Evolutionary conservation across 805 yeast genomes (phyloP).

Genomic region (Schizosaccharomyces octosporus): DNA sequence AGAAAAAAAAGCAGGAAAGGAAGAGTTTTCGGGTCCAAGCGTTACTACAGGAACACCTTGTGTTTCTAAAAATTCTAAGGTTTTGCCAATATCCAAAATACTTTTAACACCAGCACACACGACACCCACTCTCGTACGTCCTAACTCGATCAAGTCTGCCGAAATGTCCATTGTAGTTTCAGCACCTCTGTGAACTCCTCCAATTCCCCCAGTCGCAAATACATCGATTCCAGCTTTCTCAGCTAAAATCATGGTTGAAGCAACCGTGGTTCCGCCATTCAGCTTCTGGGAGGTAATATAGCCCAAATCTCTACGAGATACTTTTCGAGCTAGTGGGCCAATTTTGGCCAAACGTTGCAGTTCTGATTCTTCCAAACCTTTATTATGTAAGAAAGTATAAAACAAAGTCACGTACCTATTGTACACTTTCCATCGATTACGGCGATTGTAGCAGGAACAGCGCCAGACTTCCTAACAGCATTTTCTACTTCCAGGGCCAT

Average conservation of each 20-base stretch:
- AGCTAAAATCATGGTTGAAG: conserved; percentile 68
- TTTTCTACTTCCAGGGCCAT: conserved; percentile 52
- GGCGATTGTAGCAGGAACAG: conserved; percentile 66
- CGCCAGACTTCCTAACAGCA: conserved; percentile 35
- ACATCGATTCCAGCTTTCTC: conserved; percentile 52
- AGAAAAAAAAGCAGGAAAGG: conserved; percentile 63
- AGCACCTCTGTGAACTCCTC: conserved; percentile 72
- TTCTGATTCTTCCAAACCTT: conserved; percentile 16
- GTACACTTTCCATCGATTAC: conserved; percentile 45
- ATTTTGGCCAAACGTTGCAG: conserved; percentile 14
- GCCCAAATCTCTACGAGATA: conserved; percentile 55
- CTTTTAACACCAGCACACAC: conserved; percentile 83
- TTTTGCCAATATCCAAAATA: conserved; percentile 52
- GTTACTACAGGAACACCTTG: conserved; percentile 77
- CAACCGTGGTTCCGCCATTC: conserved; percentile 72
- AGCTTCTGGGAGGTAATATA: background rate
- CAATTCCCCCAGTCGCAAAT: conserved; percentile 82
- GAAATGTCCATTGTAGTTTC: conserved; percentile 17
- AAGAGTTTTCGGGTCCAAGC: conserved; percentile 24
- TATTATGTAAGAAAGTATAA: background rate
- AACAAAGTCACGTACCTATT: conserved; percentile 28
- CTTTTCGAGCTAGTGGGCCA: conserved; percentile 20
- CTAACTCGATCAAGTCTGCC: conserved; percentile 52
- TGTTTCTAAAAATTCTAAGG: conserved; percentile 70
- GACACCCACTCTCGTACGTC: conserved; percentile 66